Base-by-base conservation (phyloP, 148 eudicot genomes). In the Diospyros kaki region DNA sequence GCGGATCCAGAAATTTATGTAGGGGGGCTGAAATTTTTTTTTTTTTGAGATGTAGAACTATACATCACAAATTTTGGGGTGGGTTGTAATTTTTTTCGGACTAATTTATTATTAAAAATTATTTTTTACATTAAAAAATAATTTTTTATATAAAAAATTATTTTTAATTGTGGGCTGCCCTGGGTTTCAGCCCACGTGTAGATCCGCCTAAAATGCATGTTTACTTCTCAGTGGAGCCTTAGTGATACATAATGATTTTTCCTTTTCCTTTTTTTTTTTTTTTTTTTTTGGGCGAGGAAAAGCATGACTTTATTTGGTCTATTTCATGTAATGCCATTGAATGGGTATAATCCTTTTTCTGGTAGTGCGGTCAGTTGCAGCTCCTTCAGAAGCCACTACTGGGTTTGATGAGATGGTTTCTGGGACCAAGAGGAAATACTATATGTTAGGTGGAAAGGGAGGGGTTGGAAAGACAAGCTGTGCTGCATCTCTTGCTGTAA, bases 381-480 rank as follows among this genome's bases (percentile, higher is more conserved):
- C 89, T 77, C 85, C 97, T 17, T 86, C 87, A 48, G 98, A 91
- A 82, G 67, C 83, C 43, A 77, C 82, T 42, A 79, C 86, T 61
- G 92, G 87, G 18, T 94, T 94, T 77, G 97, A 90, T 78, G 93
- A 92, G 56, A 92, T 94, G 98, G 83, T 78, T 72, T 80, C 97
- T 48, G 97, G 93, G 78, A 94, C 93, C 44, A 81, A 89, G 74
- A 83, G 98, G 74, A 94, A 92, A 84, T 94, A 92, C 80, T 94
- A 94, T 77, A 82, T 94, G 97, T 85, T 94, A 61, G 98, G 98
- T 61, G 98, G 98, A 44, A 94, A 94, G 72, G 98, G 98, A 55
- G 98, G 98, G 64, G 98, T 94, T 78, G 98, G 98, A 17, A 94
- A 94, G 78, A 94, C 98, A 17, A 94, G 98, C 75, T 94, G 98